A percentile compares a stretch with the other conserved stretches of the same genome.
Evolutionary conservation across 1,139 yeast genomes (phyloP).

Genomic region (Sugiyamaella japonica): DNA sequence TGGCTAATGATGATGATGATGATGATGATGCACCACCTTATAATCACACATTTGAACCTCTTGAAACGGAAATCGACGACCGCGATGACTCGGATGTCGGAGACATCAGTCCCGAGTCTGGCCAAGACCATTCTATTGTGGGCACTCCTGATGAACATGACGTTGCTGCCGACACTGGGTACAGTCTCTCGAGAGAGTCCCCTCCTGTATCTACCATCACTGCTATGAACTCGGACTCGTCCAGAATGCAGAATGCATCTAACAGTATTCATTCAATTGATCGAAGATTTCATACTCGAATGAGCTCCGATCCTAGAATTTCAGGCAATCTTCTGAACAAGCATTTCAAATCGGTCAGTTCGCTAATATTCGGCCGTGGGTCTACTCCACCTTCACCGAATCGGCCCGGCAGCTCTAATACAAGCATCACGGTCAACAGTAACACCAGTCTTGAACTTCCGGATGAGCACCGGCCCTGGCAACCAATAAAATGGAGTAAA

Average conservation of each 20-base stretch:
- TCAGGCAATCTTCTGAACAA: slow-evolving; percentile 14
- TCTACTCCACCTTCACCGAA: background rate
- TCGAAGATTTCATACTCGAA: slow-evolving; percentile 35
- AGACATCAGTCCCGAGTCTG: background rate
- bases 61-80: slow-evolving; percentile 5
- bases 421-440: slow-evolving; percentile 5
- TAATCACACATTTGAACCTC: background rate
- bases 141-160: background rate
- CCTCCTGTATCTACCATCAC: background rate
- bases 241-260: slow-evolving; percentile 16
- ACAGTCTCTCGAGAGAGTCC: background rate
- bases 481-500: slow-evolving; percentile 47
- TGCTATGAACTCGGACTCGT: slow-evolving; percentile 15
- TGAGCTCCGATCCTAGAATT: slow-evolving; percentile 29
- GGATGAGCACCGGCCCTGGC: slow-evolving; percentile 32
- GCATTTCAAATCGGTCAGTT: slow-evolving; percentile 10
- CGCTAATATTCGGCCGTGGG: slow-evolving; percentile 5
- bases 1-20: background rate
- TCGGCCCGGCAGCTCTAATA: background rate
- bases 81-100: slow-evolving; percentile 11
- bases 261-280: slow-evolving; percentile 29
- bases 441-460: slow-evolving; percentile 16
- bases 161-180: background rate
- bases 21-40: background rate
- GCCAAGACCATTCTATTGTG: slow-evolving; percentile 8